phyloP scores from a whole-genome alignment of 352 stramenopile species.

The Blastocystis sp. region DNA sequence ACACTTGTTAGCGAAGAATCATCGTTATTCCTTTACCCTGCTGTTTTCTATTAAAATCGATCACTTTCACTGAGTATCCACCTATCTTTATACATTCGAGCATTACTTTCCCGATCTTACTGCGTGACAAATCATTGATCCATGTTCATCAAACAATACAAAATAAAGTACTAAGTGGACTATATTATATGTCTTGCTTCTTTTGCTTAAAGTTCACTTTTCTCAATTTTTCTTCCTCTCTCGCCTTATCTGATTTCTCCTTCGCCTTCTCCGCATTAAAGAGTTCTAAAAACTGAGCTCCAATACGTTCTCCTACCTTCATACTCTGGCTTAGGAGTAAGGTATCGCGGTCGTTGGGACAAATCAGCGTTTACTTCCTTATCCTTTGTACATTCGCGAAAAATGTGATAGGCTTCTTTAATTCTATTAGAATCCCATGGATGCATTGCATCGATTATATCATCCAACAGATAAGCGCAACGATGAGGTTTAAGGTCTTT shows the following conservation, averaged over 20 bases:
- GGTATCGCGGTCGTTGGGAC: slow-evolving; percentile 4
- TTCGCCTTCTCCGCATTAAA: slow-evolving; percentile 21
- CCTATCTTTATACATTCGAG: too few species aligned
- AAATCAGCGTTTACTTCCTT: slow-evolving; percentile 57
- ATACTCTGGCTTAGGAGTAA: not conserved
- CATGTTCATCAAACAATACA: too few species aligned
- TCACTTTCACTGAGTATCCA: too few species aligned
- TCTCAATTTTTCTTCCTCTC: not conserved
- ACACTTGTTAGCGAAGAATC: not conserved
- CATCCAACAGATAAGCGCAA: slow-evolving; percentile 15
- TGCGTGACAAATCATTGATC: too few species aligned
- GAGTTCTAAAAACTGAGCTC: not conserved
- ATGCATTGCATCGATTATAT: slow-evolving; percentile 28
- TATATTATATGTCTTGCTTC: not conserved
- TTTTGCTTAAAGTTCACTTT: not conserved
- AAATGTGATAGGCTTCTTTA: not conserved
- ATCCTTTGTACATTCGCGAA: slow-evolving; percentile 38
- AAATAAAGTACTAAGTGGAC: too few species aligned
- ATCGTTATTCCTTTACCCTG: too few species aligned
- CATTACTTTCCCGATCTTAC: too few species aligned
- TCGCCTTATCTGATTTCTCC: not conserved
- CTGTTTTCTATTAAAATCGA: not conserved
- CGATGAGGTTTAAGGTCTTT: not conserved
- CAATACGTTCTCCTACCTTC: not conserved
- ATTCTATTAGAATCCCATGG: slow-evolving; percentile 3